These are phyloP conservation scores for Plenodomus lindquistii DNA, from an alignment of 2,329 filamentous ascomycete species.

Conservation along the genomic window DNA sequence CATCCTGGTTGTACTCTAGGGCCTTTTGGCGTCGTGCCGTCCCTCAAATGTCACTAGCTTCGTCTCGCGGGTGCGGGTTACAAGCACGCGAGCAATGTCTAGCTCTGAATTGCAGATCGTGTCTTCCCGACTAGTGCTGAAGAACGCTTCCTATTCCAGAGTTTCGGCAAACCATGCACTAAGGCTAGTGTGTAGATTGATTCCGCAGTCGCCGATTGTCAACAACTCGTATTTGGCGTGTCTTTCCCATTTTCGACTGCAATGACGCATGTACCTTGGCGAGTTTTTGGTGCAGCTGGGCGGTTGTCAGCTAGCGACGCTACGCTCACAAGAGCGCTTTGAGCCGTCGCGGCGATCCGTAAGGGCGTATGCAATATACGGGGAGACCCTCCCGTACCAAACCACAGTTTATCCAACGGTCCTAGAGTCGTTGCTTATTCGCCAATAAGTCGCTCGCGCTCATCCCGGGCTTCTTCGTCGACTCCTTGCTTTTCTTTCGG, in stretches of 20 bases:
- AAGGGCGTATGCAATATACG: neutral
- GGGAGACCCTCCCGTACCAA: neutral
- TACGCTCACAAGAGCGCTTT: neutral
- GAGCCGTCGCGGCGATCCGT: neutral
- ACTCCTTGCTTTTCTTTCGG: slow-evolving; percentile 19
- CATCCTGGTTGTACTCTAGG: no score
- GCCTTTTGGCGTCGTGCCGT: no score
- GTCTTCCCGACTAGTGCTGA: no score
- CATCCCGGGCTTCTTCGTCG: slow-evolving; percentile 36
- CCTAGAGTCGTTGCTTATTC: slow-evolving; percentile 1
- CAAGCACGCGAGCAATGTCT: no score
- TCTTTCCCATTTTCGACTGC: no score
- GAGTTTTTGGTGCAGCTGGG: no score
- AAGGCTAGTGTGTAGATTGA: neutral
- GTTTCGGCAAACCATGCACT: neutral
- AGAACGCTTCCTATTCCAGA: neutral
- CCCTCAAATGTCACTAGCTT: no score
- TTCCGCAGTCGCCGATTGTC: neutral
- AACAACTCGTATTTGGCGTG: no score
- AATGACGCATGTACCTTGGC: no score
- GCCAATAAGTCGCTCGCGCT: slow-evolving; percentile 27
- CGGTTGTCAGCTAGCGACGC: neutral
- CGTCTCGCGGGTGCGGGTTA: no score
- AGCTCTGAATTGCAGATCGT: no score
- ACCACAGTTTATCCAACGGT: neutral